A percentile compares a stretch with the other conserved stretches of the same genome.
Conservation (phyloP, 208 protist genomes). For the Porcisia deanei region DNA sequence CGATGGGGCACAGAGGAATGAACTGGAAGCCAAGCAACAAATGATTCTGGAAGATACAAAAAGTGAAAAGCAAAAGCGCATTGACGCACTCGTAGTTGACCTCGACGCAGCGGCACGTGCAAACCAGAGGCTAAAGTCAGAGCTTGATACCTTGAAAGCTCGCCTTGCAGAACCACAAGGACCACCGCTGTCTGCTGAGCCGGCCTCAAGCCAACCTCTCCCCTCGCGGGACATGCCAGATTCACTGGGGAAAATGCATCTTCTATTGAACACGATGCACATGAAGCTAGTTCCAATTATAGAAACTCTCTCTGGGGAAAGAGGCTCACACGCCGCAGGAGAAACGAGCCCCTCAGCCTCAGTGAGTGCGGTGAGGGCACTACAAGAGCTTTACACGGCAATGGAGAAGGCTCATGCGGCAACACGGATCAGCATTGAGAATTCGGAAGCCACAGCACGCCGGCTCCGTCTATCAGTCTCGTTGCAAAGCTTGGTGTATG, state of each 20-base stretch:
- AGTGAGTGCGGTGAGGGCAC: constrained; percentile 5
- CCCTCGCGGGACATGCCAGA: constrained; percentile 9
- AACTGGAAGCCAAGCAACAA: background rate
- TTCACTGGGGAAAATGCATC: constrained; percentile 15
- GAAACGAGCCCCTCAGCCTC: background rate
- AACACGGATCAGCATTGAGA: constrained; percentile 12
- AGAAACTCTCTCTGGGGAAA: constrained; percentile 2
- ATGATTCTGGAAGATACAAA: background rate
- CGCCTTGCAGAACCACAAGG: background rate
- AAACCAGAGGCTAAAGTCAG: constrained; percentile 8
- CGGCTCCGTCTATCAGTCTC: constrained; percentile 13
- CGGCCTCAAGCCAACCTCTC: background rate
- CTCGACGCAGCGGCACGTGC: constrained; percentile 5
- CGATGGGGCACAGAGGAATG: background rate
- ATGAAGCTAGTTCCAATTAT: constrained; percentile 9
- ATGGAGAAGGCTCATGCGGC: constrained; percentile 23
- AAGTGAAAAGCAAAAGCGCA: constrained; percentile 11
- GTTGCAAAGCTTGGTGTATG: constrained; percentile 22
- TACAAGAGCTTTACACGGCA: constrained; percentile 19
- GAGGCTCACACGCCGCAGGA: background rate
- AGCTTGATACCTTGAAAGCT: constrained; percentile 3
- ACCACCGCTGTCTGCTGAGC: background rate
- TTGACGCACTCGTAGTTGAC: constrained; percentile 21
- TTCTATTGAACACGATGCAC: constrained; percentile 14
- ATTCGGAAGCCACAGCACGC: constrained; percentile 7